Evolutionary conservation across 257 asterid species (phyloP).

Genomic region (Mentha longifolia): DNA sequence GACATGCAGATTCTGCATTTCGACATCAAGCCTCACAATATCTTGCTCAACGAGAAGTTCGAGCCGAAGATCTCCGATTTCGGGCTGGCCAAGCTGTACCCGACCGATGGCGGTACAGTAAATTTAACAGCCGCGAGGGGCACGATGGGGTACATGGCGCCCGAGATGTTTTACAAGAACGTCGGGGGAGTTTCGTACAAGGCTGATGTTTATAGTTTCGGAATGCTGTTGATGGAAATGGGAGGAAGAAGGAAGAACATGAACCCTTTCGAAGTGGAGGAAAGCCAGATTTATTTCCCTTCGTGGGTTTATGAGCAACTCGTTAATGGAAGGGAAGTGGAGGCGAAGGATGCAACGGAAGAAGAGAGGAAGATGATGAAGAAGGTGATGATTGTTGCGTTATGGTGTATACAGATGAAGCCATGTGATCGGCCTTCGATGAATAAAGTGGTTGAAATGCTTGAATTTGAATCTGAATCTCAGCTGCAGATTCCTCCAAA

Average conservation of each 20-base stretch:
- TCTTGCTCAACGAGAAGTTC: slow-evolving; percentile 42
- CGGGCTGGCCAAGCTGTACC: too few relatives aligned
- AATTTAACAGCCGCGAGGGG: slow-evolving; percentile 47
- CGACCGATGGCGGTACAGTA: slow-evolving; percentile 26
- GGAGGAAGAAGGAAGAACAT: slow-evolving; percentile 43
- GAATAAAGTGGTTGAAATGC: too few relatives aligned
- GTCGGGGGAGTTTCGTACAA: slow-evolving; percentile 48
- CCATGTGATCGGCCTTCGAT: slow-evolving; percentile 57
- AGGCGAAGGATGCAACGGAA: slow-evolving; percentile 36
- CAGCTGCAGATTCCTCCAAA: too few relatives aligned
- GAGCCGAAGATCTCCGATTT: slow-evolving; percentile 48
- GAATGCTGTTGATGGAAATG: too few relatives aligned
- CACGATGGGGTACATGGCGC: slow-evolving; percentile 54
- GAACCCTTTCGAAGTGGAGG: slow-evolving; percentile 44
- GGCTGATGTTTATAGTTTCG: too few relatives aligned
- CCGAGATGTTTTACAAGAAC: slow-evolving; percentile 47
- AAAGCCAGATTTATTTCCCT: slow-evolving; percentile 50
- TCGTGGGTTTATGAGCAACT: slow-evolving; percentile 48
- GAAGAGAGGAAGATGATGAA: slow-evolving; percentile 43
- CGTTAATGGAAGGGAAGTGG: slow-evolving; percentile 39
- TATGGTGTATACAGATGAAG: slow-evolving; percentile 61
- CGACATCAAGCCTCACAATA: slow-evolving; percentile 50
- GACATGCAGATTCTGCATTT: slow-evolving; percentile 51
- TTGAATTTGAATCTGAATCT: too few relatives aligned
- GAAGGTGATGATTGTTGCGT: slow-evolving; percentile 47